Percentiles rank a stretch among this genome's conserved stretches.
Conservation (phyloP, 805 yeast species). For the Saturnispora halmiae region DNA sequence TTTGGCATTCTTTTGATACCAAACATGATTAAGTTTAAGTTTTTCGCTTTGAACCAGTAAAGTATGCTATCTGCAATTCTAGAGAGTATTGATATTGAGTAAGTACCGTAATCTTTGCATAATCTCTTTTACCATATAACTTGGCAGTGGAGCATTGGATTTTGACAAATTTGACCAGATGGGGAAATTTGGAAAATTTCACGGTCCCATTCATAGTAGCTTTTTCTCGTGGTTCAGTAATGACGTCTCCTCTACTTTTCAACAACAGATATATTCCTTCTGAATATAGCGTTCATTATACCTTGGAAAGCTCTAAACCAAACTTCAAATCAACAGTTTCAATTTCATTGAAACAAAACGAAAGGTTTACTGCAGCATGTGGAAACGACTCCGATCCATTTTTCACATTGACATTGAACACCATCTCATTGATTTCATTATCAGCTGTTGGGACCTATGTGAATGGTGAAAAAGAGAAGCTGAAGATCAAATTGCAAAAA, state of each 20-base stretch:
- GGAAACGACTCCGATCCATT: slow-evolving; percentile 1
- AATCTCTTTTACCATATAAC: too few species aligned
- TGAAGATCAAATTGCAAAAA: slow-evolving; percentile 30
- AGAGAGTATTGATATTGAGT: too few species aligned
- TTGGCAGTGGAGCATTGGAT: too few species aligned
- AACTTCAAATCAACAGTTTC: slow-evolving; percentile 35
- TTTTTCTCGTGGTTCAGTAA: too few species aligned
- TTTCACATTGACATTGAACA: slow-evolving; percentile 31
- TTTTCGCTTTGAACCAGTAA: too few species aligned
- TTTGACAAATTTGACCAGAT: too few species aligned
- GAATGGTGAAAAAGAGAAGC: slow-evolving; percentile 9
- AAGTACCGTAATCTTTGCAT: too few species aligned
- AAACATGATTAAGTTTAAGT: not conserved
- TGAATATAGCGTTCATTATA: slow-evolving; percentile 30
- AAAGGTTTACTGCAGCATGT: slow-evolving; percentile 12
- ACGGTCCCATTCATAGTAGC: too few species aligned
- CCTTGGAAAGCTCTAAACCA: slow-evolving; percentile 34
- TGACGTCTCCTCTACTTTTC: slow-evolving; percentile 21
- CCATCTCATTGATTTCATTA: slow-evolving; percentile 34
- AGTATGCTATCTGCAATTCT: too few species aligned
- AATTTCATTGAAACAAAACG: slow-evolving; percentile 28
- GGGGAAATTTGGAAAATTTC: too few species aligned
- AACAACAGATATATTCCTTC: slow-evolving; percentile 31
- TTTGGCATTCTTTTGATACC: not conserved
- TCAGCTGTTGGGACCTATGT: slow-evolving; percentile 20